Percentiles rank a stretch among this genome's conserved stretches.
These are phyloP conservation scores for Tolypocladium ophioglossoides DNA, from an alignment of 2,329 filamentous ascomycete genomes.

Conservation along the genomic window DNA sequence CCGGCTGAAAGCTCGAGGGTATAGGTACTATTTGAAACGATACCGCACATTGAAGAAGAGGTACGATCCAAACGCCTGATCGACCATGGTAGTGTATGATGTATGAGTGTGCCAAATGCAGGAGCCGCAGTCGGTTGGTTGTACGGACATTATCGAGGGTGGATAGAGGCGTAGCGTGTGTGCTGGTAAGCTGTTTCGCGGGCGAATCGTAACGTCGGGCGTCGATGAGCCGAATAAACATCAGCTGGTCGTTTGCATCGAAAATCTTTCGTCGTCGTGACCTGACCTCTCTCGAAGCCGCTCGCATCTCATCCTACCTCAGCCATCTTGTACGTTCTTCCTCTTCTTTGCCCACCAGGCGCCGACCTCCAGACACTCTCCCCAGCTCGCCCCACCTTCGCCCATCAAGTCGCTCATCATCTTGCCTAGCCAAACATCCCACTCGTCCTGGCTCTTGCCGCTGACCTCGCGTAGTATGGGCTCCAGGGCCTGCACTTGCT, in stretches of 20 bases:
- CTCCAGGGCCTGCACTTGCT: conserved; percentile 78
- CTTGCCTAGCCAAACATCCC: conserved; percentile 79
- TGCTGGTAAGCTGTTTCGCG: neutral
- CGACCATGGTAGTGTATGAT: conserved; percentile 5
- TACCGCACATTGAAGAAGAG: conserved; percentile 78
- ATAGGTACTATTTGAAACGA: conserved; percentile 81
- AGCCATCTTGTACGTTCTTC: neutral
- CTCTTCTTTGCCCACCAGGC: conserved; percentile 82
- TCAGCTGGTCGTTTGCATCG: neutral
- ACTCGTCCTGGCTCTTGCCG: conserved; percentile 82
- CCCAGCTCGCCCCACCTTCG: conserved; percentile 67
- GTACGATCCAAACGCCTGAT: conserved; percentile 45
- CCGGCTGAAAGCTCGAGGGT: conserved; percentile 2
- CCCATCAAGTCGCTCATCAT: conserved; percentile 79
- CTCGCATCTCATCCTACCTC: neutral
- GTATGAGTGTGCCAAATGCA: neutral
- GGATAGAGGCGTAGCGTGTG: neutral
- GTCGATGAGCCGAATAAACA: neutral
- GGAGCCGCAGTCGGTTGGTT: neutral
- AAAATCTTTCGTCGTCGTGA: neutral
- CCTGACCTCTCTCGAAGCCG: too few species aligned
- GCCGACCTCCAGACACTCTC: conserved; percentile 77
- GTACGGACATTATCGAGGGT: neutral
- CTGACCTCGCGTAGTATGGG: conserved; percentile 71
- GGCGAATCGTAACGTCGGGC: neutral